Conservation (phyloP, 441 rosid species). For the Rhodomyrtus psidioides region DNA sequence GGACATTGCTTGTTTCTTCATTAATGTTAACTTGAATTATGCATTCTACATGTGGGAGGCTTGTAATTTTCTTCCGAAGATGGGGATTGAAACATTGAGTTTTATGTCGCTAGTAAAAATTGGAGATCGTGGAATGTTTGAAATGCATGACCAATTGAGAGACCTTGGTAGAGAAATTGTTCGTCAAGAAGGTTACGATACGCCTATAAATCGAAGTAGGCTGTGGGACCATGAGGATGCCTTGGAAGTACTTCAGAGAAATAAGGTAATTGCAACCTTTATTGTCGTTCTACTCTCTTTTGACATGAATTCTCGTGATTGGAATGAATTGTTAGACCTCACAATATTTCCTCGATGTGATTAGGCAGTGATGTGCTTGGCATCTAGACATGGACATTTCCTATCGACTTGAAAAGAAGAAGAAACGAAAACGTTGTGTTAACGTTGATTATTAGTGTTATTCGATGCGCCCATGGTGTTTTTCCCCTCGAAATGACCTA, state of each 20-base stretch:
- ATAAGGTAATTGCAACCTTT: not conserved
- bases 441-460: too few relatives aligned
- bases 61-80: accelerated
- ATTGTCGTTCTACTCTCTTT: not conserved
- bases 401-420: too few relatives aligned
- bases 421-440: too few relatives aligned
- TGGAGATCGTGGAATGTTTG: not conserved
- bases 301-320: not conserved
- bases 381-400: too few relatives aligned
- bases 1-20: not conserved
- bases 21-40: accelerated
- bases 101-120: not conserved
- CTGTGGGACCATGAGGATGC: not conserved
- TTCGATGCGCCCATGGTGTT: too few relatives aligned
- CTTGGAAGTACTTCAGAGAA: not conserved
- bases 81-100: not conserved
- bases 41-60: not conserved
- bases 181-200: not conserved
- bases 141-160: not conserved
- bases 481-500: too few relatives aligned
- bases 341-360: too few relatives aligned
- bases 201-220: not conserved
- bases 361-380: too few relatives aligned
- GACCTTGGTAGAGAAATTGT: not conserved
- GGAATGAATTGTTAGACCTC: not conserved